phyloP scores from a whole-genome alignment of 2,329 filamentous ascomycete genomes.

The Elsinoe australis region DNA sequence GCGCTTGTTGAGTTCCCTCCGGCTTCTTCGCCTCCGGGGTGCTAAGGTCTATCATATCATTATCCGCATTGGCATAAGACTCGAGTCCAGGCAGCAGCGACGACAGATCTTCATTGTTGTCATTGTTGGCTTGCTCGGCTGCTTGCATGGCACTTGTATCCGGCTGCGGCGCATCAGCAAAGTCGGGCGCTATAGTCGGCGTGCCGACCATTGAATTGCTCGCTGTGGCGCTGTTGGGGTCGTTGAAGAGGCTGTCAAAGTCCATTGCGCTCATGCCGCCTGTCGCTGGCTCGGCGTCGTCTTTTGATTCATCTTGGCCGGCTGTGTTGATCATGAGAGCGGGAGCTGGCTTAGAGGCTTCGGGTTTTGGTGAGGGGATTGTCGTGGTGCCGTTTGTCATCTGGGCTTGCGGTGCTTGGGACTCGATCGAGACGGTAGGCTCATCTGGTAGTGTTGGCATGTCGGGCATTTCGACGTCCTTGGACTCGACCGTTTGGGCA shows the following conservation, averaged over 20 bases:
- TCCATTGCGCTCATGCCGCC: slow-evolving; percentile 26
- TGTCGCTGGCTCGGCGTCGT: slow-evolving; percentile 16
- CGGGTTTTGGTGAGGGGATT: slow-evolving; percentile 11
- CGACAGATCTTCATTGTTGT: slow-evolving; percentile 28
- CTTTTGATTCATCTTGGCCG: not conserved
- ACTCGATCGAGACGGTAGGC: not conserved
- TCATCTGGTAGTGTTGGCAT: slow-evolving; percentile 14
- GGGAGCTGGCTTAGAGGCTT: slow-evolving; percentile 2
- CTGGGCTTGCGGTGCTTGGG: not conserved
- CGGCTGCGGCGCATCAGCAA: not conserved
- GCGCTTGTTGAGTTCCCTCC: not conserved
- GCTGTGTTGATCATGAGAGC: slow-evolving; percentile 3
- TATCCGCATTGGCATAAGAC: slow-evolving; percentile 33
- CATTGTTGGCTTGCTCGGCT: slow-evolving; percentile 17
- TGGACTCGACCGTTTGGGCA: slow-evolving; percentile 17
- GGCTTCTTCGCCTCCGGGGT: slow-evolving; percentile 4
- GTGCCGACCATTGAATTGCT: slow-evolving; percentile 23
- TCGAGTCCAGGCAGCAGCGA: slow-evolving; percentile 37
- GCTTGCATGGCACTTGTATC: slow-evolving; percentile 19
- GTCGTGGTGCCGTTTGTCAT: not conserved
- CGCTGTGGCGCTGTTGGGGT: slow-evolving; percentile 22
- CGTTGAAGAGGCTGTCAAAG: slow-evolving; percentile 32
- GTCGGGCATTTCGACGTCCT: slow-evolving; percentile 20
- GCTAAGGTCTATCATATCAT: slow-evolving; percentile 22
- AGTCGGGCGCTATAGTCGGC: slow-evolving; percentile 7